Conservation (phyloP, 2,329 filamentous ascomycete genomes). For the Cryphonectria carpinicola region DNA sequence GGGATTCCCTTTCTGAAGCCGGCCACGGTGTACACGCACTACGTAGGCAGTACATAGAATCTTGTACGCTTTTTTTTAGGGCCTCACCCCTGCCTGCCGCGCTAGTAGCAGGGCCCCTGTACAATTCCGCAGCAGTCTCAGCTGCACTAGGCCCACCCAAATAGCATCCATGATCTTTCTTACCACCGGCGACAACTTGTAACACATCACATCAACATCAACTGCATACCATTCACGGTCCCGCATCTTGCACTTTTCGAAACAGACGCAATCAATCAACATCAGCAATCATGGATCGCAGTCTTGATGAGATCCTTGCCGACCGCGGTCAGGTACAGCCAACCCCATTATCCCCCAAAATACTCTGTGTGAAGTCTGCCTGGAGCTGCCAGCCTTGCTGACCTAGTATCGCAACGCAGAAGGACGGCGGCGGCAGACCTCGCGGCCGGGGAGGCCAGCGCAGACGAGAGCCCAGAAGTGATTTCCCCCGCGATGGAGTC, state of each 20-base stretch:
- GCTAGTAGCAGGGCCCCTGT: neutral
- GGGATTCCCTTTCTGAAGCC: too few relatives aligned
- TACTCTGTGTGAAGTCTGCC: neutral
- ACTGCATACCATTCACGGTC: neutral
- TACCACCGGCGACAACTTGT: neutral
- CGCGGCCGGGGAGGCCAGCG: slow-evolving; percentile 36
- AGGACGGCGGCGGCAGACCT: slow-evolving; percentile 32
- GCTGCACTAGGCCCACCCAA: neutral
- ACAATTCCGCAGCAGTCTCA: neutral
- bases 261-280: neutral
- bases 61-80: neutral
- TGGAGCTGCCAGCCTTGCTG: slow-evolving; percentile 13
- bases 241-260: neutral
- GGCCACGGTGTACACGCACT: neutral
- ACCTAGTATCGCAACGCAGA: slow-evolving; percentile 14
- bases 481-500: slow-evolving; percentile 78
- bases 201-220: neutral
- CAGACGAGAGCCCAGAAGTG: slow-evolving; percentile 41
- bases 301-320: slow-evolving; percentile 61
- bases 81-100: neutral
- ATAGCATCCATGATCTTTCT: slow-evolving; percentile 1
- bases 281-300: slow-evolving; percentile 50
- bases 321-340: slow-evolving; percentile 42
- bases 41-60: neutral
- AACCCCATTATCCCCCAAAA: neutral